These are phyloP conservation scores for Nicotiana tomentosiformis DNA, from an alignment of 257 asterid genomes.

Conservation along the genomic window DNA sequence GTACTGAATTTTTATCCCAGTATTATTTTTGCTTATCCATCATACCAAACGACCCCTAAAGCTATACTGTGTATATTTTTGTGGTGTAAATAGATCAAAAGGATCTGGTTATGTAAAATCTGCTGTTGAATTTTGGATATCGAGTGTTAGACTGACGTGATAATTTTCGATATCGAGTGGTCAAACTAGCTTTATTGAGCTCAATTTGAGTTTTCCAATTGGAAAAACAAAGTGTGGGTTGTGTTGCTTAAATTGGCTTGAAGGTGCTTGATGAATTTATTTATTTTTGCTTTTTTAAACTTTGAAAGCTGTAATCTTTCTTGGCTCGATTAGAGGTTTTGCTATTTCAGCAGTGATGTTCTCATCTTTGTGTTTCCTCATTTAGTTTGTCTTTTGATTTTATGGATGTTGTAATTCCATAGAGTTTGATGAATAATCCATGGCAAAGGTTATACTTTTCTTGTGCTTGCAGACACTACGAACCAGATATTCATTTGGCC, in stretches of 20 bases:
- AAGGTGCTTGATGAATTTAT: not conserved
- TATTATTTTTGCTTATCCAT: no score
- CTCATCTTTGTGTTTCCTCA: not conserved
- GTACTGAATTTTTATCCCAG: no score
- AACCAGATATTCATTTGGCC: not conserved
- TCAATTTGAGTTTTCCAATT: not conserved
- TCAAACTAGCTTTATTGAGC: not conserved
- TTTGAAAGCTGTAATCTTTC: not conserved
- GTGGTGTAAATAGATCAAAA: not conserved
- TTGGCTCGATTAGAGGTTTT: not conserved
- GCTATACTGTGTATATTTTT: not conserved
- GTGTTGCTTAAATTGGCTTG: slow-evolving; percentile 7
- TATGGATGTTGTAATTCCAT: not conserved
- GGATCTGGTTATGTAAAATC: not conserved
- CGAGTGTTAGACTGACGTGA: not conserved
- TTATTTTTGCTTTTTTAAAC: not conserved
- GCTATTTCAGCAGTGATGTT: not conserved
- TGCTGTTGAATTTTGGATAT: slow-evolving; percentile 13
- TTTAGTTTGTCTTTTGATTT: not conserved
- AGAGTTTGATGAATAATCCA: not conserved
- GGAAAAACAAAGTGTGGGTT: not conserved
- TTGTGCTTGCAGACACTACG: not conserved
- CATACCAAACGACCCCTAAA: not conserved
- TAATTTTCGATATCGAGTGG: slow-evolving; percentile 7
- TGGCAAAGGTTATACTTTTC: not conserved